Evolutionary conservation across 2,329 filamentous ascomycete genomes (phyloP).

Genomic region (Aspergillus sp.): DNA sequence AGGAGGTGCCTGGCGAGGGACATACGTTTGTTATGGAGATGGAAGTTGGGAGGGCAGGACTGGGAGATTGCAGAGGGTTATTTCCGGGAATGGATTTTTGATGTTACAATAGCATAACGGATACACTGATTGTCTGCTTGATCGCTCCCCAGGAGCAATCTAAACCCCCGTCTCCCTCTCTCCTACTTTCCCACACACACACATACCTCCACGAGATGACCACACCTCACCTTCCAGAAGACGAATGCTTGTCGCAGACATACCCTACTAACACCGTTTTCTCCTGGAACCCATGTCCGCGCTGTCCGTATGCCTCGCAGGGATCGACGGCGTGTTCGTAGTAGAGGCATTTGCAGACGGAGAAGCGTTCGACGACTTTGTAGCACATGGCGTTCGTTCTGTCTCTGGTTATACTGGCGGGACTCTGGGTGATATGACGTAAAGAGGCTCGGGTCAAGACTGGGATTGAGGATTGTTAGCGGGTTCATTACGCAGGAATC

Average conservation of each 20-base stretch:
- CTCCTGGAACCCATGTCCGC: conserved; percentile 63
- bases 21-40: conserved; percentile 40
- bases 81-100: conserved; percentile 1
- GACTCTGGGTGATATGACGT: not conserved
- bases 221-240: conserved; percentile 1
- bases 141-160: too few relatives aligned
- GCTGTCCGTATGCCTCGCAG: conserved; percentile 65
- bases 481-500: too few relatives aligned
- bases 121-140: not conserved
- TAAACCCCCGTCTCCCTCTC: too few relatives aligned
- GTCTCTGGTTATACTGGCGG: not conserved
- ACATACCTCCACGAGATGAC: not conserved
- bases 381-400: conserved; percentile 63
- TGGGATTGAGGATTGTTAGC: too few relatives aligned
- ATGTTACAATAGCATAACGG: too few relatives aligned
- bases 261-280: conserved; percentile 77
- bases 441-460: conserved; percentile 30
- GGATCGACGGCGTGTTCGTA: conserved; percentile 80
- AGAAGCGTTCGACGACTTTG: conserved; percentile 76
- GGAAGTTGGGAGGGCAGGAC: conserved; percentile 31
- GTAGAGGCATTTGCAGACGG: conserved; percentile 80
- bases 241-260: conserved; percentile 54
- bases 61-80: conserved; percentile 31
- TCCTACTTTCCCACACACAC: not conserved
- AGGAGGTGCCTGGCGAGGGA: conserved; percentile 34